Evolutionary conservation across 345 rosid genomes (phyloP).

Genomic region (Fremontodendron californicum): DNA sequence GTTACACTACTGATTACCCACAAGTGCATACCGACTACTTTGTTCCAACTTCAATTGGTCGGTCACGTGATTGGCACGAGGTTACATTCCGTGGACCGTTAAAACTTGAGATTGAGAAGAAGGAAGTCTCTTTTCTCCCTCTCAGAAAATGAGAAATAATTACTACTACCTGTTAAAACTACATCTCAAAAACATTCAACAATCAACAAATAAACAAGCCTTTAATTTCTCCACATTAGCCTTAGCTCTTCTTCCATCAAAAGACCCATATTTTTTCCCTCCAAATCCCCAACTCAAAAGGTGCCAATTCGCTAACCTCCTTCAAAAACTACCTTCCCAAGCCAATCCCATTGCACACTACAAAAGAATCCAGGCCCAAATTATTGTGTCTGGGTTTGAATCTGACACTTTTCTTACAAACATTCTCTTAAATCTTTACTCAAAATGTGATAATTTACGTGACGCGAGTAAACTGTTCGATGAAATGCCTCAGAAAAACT

Average conservation of each 20-base stretch:
- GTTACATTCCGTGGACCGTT: not conserved
- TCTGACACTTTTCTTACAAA: conserved; percentile 46
- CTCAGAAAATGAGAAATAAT: conserved; percentile 11
- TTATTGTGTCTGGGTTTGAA: conserved; percentile 36
- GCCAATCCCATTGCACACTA: conserved; percentile 16
- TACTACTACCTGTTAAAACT: not conserved
- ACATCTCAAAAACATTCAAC: not conserved
- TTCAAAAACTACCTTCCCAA: conserved; percentile 28
- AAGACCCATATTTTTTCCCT: conserved; percentile 19
- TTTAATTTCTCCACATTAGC: conserved; percentile 16
- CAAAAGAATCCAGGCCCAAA: conserved; percentile 45
- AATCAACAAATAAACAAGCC: not conserved
- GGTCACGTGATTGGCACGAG: not conserved
- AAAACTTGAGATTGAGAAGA: not conserved
- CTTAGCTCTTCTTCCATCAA: conserved; percentile 12
- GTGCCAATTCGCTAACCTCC: conserved; percentile 41
- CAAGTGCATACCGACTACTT: too few species aligned
- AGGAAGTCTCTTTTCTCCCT: not conserved
- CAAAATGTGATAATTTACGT: conserved; percentile 21
- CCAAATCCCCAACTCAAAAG: conserved; percentile 15
- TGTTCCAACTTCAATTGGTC: not conserved
- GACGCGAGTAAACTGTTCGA: conserved; percentile 50
- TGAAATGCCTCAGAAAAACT: conserved; percentile 52
- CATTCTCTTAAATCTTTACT: conserved; percentile 34
- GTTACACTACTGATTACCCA: too few species aligned